Conservation (phyloP, 1,284 basidiomycete genomes). For the Apiotrichum akiyoshidainum region DNA sequence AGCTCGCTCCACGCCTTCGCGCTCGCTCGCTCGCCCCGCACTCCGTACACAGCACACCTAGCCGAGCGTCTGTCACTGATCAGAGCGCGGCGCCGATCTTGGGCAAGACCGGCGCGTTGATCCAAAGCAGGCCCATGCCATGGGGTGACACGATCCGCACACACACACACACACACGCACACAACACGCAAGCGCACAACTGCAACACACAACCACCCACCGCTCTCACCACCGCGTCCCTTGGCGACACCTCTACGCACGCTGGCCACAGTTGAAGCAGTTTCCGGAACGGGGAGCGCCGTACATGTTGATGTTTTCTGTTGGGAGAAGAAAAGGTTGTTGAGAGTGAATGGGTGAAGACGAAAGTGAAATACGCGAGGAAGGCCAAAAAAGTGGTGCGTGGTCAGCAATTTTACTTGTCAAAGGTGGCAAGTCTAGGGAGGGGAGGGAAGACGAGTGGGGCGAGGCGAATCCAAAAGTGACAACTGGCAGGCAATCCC, state of each 20-base stretch:
- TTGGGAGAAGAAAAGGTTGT: neutral
- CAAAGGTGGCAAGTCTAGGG: neutral
- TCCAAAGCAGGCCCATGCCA: neutral
- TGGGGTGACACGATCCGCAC: neutral
- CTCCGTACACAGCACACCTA: constrained; percentile 32
- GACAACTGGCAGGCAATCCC: neutral
- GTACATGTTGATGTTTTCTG: constrained; percentile 34
- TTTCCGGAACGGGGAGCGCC: constrained; percentile 40
- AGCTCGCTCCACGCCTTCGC: constrained; percentile 30
- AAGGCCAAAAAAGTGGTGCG: neutral
- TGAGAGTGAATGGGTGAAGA: neutral
- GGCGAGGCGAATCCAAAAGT: neutral
- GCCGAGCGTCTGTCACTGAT: constrained; percentile 3
- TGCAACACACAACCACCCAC: constrained; percentile 13
- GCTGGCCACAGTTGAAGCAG: constrained; percentile 51
- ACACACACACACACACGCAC: constrained; percentile 1
- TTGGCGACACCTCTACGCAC: constrained; percentile 31
- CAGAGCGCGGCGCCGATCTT: neutral
- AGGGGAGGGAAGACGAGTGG: neutral
- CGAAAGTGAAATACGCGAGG: neutral
- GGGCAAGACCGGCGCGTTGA: neutral
- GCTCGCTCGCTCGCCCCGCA: constrained; percentile 26
- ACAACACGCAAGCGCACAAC: constrained; percentile 3
- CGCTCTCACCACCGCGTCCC: constrained; percentile 11
- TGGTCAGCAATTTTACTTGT: constrained; percentile 7